Base-by-base conservation (phyloP, 2,329 filamentous ascomycete genomes). In the Ceratocystiopsis brevicomis region DNA sequence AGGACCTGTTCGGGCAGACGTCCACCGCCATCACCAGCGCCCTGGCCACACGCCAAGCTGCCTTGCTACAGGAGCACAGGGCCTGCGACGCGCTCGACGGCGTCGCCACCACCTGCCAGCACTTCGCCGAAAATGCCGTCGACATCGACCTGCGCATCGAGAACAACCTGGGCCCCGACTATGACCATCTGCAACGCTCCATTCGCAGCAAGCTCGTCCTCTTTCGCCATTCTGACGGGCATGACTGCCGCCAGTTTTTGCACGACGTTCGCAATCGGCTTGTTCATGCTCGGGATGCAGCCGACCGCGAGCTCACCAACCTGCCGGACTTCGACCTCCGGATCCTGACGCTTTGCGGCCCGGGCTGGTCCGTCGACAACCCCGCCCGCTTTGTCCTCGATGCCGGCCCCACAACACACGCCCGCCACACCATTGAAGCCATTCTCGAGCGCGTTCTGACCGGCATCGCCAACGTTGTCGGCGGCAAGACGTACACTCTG, bases 401-500 rank as follows among this genome's bases (percentile, higher is more conserved):
- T 42, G 54, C 64, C 1, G 56, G 58, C 3, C 25, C 25, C 25
- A 55, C 57, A 3, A 64, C 61, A 4, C 60, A 66, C 49, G 62
- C 61, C 21, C 61, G 65, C 21, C 58, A 61, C 47, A 66, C 57
- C 33, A 59, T 68, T 37, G 61, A 67, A 46, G 66, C 68, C 10
- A 59, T 70, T 6, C 53, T 72, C 25, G 66, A 71, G 44, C 62
- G 69, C 35, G 55, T 72, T 17, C 65, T 71, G 49, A 64, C 66
- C 1, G 66, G 68, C 5, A 61, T 72, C 8, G 58, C 61, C 16
- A 63, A 69, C 42, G 60, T 67, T 6, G 57, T 73, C 19, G 60
- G 62, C 40, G 62, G 64, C 19, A 62, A 66, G 45, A 63, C 67
- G 19, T 59, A 63, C 36, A 60, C 63, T 6, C 58, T 70, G 41